Base-by-base conservation (phyloP, 371 early-diverging fungal genomes). In the Mortierella sp. region DNA sequence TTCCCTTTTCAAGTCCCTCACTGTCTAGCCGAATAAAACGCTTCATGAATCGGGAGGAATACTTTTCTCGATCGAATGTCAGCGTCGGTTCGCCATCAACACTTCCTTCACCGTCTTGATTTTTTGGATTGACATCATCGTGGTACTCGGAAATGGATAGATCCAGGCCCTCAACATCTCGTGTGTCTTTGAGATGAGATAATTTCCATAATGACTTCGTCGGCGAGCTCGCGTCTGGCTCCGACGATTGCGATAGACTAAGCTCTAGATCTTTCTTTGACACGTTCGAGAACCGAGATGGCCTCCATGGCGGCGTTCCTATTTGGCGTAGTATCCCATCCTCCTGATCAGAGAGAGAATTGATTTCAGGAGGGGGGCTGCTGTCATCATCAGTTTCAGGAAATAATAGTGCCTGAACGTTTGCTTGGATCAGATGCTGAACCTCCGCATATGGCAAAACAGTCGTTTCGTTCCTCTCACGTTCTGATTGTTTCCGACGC, bases 251-350 rank as follows among this genome's bases (percentile, higher is more conserved):
- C 1, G 78, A 78, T 18, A 70, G 47, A 20, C 24, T 35, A 3
- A 49, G 28, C 16, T 64, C 63, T 16, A 57, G 45, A 28, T 72
- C 63, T 10, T 32, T 49, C 37, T 61, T 54, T 20, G 65, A 28
- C 2, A 45, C 8, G 20, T 51, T 62, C 8, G 69, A 10, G 51
- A 80, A 80, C 10, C 81, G 75, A 2, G 81, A 80, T 24, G 81
- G 81, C 51, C 72, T 37, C 75, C 75, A 80, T 12, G 81, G 81
- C 6, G 81, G 81, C 0, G 81, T 80, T 22, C 51, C 62, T 26
- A 73, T 24, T 24, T 49, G 26, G 30, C 5, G 1, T 0, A 28
- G 26, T 3, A 9, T 35, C 14, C 26, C 65, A 40, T 40, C 55
- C 26, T 40, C 24, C 24, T 22, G 52, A 60, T 26, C 52, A 24